Evolutionary conservation across 179 eudicot species (phyloP), one percentile per base, ranked within the genome.

Genomic region (Beta lomatogona): DNA sequence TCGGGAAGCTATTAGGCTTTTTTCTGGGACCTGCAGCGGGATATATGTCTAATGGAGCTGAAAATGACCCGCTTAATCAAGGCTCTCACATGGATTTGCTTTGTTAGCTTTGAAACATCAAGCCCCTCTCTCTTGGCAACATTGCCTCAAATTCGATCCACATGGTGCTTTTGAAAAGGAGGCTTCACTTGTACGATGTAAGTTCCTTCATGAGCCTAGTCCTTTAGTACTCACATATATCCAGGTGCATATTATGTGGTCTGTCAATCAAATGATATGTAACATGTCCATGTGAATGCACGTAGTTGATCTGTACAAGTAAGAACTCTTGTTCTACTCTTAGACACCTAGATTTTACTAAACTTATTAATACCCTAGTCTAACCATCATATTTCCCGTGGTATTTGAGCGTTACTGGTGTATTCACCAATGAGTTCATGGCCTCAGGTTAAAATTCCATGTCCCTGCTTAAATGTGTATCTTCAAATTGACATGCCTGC

Each of bases 81-180:
- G 9, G 61, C 48, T 88, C 41, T 78, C 88, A 88, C 90, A 83
- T 85, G 87, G 88, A 75, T 77, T 86, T 88, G 87, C 68, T 84
- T 60, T 25, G 77, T 18, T 57, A 59, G 84, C 81, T 77, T 58
- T 53, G 61, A 36, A 61, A 65, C 6, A 36, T 52, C 74, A 28
- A 4, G 22, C 52, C 66, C 72, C 52, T 10, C 22, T 31, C 19
- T 6, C 18, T 16, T 14, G 13, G 2, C 53, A 9, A 54, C 75
- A 28, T 46, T 76, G 50, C 55, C 25, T 67, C 41, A 36, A 36
- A 36, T 36, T 36, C 16, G 63, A 44, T 75, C 69, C 65, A 79
- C 85, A 71, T 82, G 75, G 81, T 76, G 57, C 50, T 14, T 41
- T 41, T 57, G 55, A 45, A 25, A 58, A 48, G 9, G 16, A 57